Conservation (phyloP, 1,284 basidiomycete genomes). For the Rhodotorula sp. region DNA sequence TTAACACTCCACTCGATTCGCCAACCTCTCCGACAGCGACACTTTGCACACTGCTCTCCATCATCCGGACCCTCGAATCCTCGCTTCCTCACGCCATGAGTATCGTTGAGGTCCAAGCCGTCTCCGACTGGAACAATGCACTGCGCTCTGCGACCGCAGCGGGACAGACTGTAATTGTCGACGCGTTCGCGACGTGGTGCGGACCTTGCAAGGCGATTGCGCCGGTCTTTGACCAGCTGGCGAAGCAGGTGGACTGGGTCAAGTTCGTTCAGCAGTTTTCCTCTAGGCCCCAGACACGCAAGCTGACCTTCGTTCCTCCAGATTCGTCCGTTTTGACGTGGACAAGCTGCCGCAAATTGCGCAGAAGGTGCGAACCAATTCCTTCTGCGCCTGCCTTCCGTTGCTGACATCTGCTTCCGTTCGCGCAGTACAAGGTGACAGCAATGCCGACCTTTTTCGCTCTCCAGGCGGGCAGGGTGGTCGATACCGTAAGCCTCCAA, state of each 20-base stretch:
- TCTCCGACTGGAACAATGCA: conserved; percentile 36
- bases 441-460: conserved; percentile 44
- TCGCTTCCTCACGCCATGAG: conserved; percentile 11
- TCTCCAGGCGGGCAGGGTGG: conserved; percentile 37
- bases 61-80: not conserved
- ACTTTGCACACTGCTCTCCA: not conserved
- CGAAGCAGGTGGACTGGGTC: conserved; percentile 6
- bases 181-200: conserved; percentile 4
- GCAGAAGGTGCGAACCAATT: conserved; percentile 24
- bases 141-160: conserved; percentile 30
- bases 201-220: conserved; percentile 14
- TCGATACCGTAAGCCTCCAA: conserved; percentile 28
- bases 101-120: conserved; percentile 29
- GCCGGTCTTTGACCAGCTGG: conserved; percentile 19
- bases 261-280: conserved; percentile 1
- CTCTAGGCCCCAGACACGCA: not conserved
- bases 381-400: too few species aligned
- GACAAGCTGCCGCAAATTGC: conserved; percentile 40
- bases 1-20: not conserved
- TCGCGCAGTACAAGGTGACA: conserved; percentile 18
- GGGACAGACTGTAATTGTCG: conserved; percentile 38
- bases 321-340: conserved; percentile 43
- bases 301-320: not conserved
- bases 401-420: not conserved
- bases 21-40: not conserved